These are phyloP conservation scores for Astragalus membranaceus DNA, from an alignment of 306 rosid species.

Conservation along the genomic window DNA sequence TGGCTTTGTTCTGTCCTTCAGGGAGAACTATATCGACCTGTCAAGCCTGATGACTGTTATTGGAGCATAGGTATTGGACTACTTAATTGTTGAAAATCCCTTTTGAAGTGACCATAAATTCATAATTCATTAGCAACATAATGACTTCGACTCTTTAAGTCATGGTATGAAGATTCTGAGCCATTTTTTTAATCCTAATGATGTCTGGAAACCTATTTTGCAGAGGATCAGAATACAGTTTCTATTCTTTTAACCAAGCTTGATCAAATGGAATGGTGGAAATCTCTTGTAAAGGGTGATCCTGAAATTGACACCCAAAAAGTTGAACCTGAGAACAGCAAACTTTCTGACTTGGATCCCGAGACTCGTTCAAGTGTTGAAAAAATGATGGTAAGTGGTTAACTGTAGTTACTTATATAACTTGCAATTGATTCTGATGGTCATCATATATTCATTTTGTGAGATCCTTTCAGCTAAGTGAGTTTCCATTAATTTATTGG, in stretches of 20 bases:
- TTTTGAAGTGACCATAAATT: not conserved
- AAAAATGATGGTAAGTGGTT: constrained; percentile 79
- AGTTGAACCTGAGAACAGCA: constrained; percentile 91
- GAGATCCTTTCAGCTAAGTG: not conserved
- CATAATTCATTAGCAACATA: not conserved
- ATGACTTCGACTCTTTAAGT: not conserved
- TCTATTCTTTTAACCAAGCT: constrained; percentile 91
- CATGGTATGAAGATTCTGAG: not conserved
- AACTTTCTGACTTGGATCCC: constrained; percentile 77
- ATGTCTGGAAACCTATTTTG: constrained; percentile 5
- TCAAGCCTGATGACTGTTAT: constrained; percentile 81
- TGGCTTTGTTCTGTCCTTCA: constrained; percentile 2
- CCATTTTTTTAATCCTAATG: not conserved
- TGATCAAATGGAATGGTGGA: constrained; percentile 99
- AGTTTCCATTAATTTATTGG: not conserved
- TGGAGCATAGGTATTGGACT: constrained; percentile 84
- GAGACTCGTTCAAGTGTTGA: constrained; percentile 87
- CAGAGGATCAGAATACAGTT: constrained; percentile 81
- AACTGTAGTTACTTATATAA: not conserved
- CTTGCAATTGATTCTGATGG: not conserved
- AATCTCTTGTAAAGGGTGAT: constrained; percentile 76
- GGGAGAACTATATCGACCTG: constrained; percentile 58
- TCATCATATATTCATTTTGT: not conserved
- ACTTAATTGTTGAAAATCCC: not conserved
- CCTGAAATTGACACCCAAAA: constrained; percentile 88